These are phyloP conservation scores for Saccharomyces hybrid DNA, from an alignment of 1,139 yeast species.

Conservation along the genomic window DNA sequence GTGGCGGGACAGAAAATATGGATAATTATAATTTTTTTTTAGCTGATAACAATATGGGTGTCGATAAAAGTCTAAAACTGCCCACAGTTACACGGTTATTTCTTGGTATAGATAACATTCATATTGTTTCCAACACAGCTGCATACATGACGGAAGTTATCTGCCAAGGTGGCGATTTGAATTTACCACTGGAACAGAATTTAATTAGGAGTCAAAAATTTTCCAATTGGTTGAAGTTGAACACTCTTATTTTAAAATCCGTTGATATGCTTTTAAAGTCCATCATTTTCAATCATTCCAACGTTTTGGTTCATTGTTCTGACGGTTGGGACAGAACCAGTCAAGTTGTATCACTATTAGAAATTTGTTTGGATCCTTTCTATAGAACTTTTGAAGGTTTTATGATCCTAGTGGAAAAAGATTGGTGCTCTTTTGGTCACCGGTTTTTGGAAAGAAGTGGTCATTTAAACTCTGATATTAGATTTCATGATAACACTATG, in stretches of 20 bases:
- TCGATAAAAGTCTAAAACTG: neutral
- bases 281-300: slow-evolving; percentile 73
- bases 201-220: slow-evolving; percentile 39
- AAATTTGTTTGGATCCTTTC: slow-evolving; percentile 84
- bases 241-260: slow-evolving; percentile 62
- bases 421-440: slow-evolving; percentile 94
- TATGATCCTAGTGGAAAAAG: slow-evolving; percentile 79
- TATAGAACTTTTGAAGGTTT: slow-evolving; percentile 85
- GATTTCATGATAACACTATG: slow-evolving; percentile 32
- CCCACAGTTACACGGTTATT: slow-evolving; percentile 45
- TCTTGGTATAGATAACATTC: slow-evolving; percentile 89
- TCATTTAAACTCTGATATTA: slow-evolving; percentile 46
- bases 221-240: slow-evolving; percentile 75
- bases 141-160: slow-evolving; percentile 55
- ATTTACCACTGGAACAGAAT: slow-evolving; percentile 39
- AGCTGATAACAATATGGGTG: neutral
- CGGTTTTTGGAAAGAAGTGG: slow-evolving; percentile 80
- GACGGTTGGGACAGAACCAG: slow-evolving; percentile 99
- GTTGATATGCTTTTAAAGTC: slow-evolving; percentile 75
- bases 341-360: slow-evolving; percentile 77
- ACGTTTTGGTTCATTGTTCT: slow-evolving; percentile 84
- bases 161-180: slow-evolving; percentile 55
- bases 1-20: slow-evolving; percentile 93
- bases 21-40: slow-evolving; percentile 56
- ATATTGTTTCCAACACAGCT: slow-evolving; percentile 85